Base-by-base conservation (phyloP, 148 eudicot genomes). In the Euryodendron excelsum region DNA sequence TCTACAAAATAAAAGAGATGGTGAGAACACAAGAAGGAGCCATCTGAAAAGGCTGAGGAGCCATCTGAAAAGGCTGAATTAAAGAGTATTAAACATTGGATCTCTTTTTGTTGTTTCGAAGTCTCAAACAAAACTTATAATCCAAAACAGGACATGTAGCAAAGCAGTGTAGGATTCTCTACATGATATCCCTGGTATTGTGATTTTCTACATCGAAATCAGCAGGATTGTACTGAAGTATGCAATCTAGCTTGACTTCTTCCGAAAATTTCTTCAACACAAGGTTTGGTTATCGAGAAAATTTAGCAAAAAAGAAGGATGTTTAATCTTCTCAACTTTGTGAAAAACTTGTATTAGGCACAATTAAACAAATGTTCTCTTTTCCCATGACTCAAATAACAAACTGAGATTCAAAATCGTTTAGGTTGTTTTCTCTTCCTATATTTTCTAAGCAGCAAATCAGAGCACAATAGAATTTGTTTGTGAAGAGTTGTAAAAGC, bases 1-100 rank as follows among this genome's bases (percentile, higher is more conserved):
- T 77, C 96, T 92, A 78, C 67, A 81, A 36, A 31, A 79, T 53
- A 70, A 62, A 82, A 53, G 4, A 30, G 61, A 74, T 41, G 3
- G 23, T 69, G 60, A 80, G 62, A 41, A 81, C 30, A 55, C 10
- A 27, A 56, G 78, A 81, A 77, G 34, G 78, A 73, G 70, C 20
- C 61, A 33, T 64, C 61, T 36, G 23, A 25, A 59, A 28, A 21
- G 41, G n/a, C n/a, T n/a, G n/a, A 77, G 34, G 78, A 73, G 70
- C 20, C 61, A 33, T 64, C 61, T 36, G 23, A 25, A 59, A 28
- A 21, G n/a, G 37, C 14, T 27, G 55, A 23, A 27, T 21, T 61
- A 37, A 2, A 60, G 12, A 62, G 6, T 62, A 28, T 13, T 28
- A 39, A 41, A 62, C 28, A n/a, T 17, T 27, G 59, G 63, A 66